phyloP scores from a whole-genome alignment of 1,284 basidiomycete genomes.

The Papiliotrema laurentii region DNA sequence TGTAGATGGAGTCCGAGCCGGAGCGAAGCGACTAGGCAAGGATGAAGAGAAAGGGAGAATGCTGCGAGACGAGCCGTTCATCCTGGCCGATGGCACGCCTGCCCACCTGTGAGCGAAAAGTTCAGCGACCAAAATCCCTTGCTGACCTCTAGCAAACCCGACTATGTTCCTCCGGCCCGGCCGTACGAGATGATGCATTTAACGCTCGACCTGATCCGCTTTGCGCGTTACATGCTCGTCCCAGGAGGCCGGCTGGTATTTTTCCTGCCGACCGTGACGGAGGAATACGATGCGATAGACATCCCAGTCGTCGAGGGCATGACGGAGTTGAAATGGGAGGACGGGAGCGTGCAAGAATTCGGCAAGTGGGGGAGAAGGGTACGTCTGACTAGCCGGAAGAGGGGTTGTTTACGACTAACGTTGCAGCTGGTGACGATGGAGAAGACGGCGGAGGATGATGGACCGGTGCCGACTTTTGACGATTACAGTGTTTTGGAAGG shows the following conservation, averaged over 20 bases:
- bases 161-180: constrained; percentile 76
- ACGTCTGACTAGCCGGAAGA: constrained; percentile 42
- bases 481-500: constrained; percentile 26
- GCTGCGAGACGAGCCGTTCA: constrained; percentile 38
- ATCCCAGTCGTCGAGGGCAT: constrained; percentile 73
- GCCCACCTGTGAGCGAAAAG: constrained; percentile 43
- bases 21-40: constrained; percentile 88
- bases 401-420: background rate
- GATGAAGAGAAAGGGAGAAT: constrained; percentile 45
- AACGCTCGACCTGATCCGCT: constrained; percentile 71
- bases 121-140: background rate
- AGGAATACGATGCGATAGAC: constrained; percentile 83
- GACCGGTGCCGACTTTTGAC: constrained; percentile 34
- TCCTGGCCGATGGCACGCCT: constrained; percentile 41
- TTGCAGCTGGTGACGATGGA: constrained; percentile 79
- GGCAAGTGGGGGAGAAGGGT: constrained; percentile 92
- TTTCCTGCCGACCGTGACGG: constrained; percentile 87
- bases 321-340: constrained; percentile 60
- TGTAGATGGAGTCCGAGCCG: constrained; percentile 87
- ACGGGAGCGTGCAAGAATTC: constrained; percentile 90
- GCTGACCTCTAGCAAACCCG: background rate
- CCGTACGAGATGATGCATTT: constrained; percentile 91
- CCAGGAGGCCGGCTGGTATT: constrained; percentile 87
- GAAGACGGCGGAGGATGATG: constrained; percentile 57
- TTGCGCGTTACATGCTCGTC: constrained; percentile 78